Evolutionary conservation across 2,329 filamentous ascomycete species (phyloP).

Genomic region (Penicillium sp.): DNA sequence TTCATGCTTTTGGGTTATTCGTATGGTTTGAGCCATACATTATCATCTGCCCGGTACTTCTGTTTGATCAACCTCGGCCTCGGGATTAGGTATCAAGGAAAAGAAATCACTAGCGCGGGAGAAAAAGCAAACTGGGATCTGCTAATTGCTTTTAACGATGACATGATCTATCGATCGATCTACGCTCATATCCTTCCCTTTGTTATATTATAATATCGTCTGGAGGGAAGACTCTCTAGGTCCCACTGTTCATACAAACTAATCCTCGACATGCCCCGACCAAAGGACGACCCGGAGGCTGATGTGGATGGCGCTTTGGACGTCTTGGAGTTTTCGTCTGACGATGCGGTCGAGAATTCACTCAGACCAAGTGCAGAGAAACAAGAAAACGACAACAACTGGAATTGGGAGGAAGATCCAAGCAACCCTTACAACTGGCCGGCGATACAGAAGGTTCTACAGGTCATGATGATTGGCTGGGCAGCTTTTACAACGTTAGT

Average conservation of each 20-base stretch:
- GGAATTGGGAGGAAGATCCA: slow-evolving; percentile 5
- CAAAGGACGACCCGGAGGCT: background rate
- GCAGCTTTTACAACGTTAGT: slow-evolving; percentile 19
- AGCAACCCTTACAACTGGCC: slow-evolving; percentile 22
- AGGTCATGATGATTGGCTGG: slow-evolving; percentile 16
- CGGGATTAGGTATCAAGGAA: too few species aligned
- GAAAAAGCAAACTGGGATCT: background rate
- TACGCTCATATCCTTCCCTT: too few species aligned
- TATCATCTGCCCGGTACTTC: background rate
- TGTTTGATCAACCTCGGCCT: background rate
- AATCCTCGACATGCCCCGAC: background rate
- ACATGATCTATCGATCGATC: background rate
- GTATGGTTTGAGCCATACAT: background rate
- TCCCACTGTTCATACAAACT: background rate
- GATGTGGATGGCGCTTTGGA: background rate
- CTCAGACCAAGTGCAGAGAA: background rate
- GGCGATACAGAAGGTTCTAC: slow-evolving; percentile 6
- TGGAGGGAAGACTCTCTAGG: background rate
- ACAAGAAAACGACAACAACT: background rate
- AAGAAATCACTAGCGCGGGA: background rate
- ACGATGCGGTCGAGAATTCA: background rate
- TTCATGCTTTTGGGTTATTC: background rate
- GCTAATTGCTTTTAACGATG: background rate
- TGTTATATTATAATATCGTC: background rate
- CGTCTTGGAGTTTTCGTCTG: background rate